phyloP scores from a whole-genome alignment of 139 green algal genomes.

The Chlamydomonas eustigma region DNA sequence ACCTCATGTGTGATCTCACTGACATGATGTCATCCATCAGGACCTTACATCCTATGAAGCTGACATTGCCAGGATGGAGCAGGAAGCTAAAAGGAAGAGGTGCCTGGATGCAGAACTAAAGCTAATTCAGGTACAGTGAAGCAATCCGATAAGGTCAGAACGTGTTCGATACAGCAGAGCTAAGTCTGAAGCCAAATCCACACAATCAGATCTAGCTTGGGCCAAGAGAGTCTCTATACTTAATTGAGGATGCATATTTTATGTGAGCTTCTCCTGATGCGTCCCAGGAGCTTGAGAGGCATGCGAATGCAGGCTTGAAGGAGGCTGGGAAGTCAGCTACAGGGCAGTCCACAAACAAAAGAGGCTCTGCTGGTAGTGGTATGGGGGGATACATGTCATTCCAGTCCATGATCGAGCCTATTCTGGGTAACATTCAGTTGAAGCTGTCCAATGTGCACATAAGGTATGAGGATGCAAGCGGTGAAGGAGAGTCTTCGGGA shows the following conservation, averaged over 20 bases:
- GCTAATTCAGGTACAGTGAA: conserved; percentile 45
- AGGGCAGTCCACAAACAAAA: conserved; percentile 18
- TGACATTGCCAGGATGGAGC: conserved; percentile 16
- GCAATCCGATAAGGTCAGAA: no score
- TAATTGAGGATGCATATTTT: no score
- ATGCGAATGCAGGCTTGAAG: background rate
- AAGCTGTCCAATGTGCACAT: conserved; percentile 93
- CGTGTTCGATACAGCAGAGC: no score
- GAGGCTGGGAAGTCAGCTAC: background rate
- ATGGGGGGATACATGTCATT: no score
- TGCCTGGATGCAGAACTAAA: conserved; percentile 42
- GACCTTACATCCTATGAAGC: conserved; percentile 13
- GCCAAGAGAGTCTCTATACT: no score
- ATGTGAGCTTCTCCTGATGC: no score
- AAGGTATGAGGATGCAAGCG: conserved; percentile 25
- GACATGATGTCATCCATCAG: background rate
- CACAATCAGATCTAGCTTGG: no score
- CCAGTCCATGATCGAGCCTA: conserved; percentile 67
- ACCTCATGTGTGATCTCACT: no score
- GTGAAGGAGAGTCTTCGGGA: background rate
- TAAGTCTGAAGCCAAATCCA: no score
- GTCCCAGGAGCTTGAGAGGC: background rate
- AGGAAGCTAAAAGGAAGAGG: conserved; percentile 14
- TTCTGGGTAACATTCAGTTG: conserved; percentile 71
- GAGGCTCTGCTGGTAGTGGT: no score